A percentile compares a stretch with the other conserved stretches of the same genome.
These are phyloP conservation scores for Arabidopsis lyrata DNA, from an alignment of 441 rosid genomes.

Conservation along the genomic window DNA sequence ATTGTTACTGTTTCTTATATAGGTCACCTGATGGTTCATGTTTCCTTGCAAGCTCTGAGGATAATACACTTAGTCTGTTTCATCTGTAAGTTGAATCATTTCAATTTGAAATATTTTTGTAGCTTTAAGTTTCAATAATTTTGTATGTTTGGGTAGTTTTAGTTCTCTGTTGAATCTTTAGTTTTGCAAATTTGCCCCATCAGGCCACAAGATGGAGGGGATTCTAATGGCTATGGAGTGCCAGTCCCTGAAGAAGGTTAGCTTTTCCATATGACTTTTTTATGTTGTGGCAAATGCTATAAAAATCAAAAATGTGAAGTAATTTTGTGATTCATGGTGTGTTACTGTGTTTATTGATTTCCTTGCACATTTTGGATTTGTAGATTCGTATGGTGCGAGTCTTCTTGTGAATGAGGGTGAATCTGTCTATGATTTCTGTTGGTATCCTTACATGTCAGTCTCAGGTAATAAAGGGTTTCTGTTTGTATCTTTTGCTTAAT, in stretches of 20 bases:
- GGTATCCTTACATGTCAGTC: conserved; percentile 91
- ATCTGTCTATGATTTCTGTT: conserved; percentile 83
- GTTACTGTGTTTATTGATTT: neutral
- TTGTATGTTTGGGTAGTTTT: neutral
- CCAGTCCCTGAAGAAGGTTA: conserved; percentile 57
- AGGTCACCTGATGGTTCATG: conserved; percentile 93
- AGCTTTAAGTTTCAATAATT: neutral
- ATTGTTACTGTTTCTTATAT: conserved; percentile 24
- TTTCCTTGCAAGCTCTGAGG: conserved; percentile 76
- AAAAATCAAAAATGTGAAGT: neutral
- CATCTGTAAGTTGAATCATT: conserved; percentile 52
- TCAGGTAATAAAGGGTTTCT: conserved; percentile 56
- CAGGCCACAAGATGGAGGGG: conserved; percentile 67
- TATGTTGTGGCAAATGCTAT: conserved; percentile 16
- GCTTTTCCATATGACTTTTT: neutral
- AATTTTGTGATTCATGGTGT: neutral
- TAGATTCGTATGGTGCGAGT: conserved; percentile 79
- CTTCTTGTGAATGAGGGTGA: conserved; percentile 81
- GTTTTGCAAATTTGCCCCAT: conserved; percentile 21
- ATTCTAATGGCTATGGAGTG: conserved; percentile 43
- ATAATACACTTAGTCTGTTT: conserved; percentile 70
- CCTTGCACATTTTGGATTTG: conserved; percentile 19
- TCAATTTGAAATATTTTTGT: conserved; percentile 8
- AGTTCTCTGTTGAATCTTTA: neutral
- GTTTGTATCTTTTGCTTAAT: conserved; percentile 5